Base-by-base conservation (phyloP, 768 basidiomycete genomes). In the Amylocystis lapponica region DNA sequence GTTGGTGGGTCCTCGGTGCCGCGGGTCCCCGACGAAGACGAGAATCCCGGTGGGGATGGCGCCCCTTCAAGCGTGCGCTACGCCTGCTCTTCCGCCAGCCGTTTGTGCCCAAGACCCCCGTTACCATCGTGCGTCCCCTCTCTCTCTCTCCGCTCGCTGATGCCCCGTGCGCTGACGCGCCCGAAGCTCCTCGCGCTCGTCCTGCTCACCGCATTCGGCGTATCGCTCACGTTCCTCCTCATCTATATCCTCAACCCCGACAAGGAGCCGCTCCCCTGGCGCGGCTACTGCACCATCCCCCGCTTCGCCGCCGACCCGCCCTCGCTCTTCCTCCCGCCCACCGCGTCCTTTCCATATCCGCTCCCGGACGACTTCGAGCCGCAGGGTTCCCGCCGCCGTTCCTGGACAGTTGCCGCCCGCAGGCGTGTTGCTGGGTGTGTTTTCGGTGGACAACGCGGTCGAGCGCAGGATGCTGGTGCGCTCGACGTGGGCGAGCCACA, bases 231-330 rank as follows among this genome's bases (percentile, higher is more conserved):
- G 23, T 78, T 93, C 47, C 70, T 89, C 43, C 74, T 97, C 65
- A 92, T 92, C 58, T 86, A 96, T 64, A 76, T 94, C 48, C 76
- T 97, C 58, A 94, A 96, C 61, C 94, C 93, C 45, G 95, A 98
- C 74, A 97, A 96, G 63, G 83, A 86, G 40, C 86, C 92, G 17
- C 69, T 96, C 6, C 93, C 93, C 35, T 98, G 93, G 93, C 80
- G 92, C 53, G 81, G 84, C 17, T 96, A 95, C 61, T 98, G 95
- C 65, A 78, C 86, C 19, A 72, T 80, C 42, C 84, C 83, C 4
- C 75, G 72, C 36, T 52, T 70, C 45, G 68, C 72, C 49, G 55
- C 68, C 39, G 62, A 67, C 56, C 65, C 76, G 39, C 65, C 69
- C 50, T 53, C 74, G 47, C 59, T 62, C 41, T 57, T 62, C 49